Evolutionary conservation across 495 filamentous ascomycete genomes (phyloP).

Genomic region (Daldinia childiae): DNA sequence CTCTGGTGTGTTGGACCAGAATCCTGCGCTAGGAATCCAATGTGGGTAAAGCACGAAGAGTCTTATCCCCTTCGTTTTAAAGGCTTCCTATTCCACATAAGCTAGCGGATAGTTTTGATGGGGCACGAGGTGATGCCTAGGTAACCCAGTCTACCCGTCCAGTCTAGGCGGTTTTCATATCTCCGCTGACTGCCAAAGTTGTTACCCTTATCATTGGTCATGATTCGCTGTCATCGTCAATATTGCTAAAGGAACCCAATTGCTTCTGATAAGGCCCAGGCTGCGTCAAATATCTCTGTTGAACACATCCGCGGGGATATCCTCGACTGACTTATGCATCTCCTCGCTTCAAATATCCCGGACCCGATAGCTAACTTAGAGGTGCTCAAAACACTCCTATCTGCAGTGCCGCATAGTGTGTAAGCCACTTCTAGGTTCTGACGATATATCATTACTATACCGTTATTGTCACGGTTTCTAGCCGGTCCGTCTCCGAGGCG

Average conservation of each 20-base stretch:
- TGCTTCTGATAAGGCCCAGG: constrained; percentile 38
- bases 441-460: constrained; percentile 31
- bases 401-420: constrained; percentile 18
- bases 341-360: constrained; percentile 33
- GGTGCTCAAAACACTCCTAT: constrained; percentile 16
- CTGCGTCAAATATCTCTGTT: constrained; percentile 10
- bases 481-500: constrained; percentile 14
- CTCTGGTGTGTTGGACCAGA: constrained; percentile 1
- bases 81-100: constrained; percentile 20
- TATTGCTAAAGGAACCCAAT: constrained; percentile 31
- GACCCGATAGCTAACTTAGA: constrained; percentile 8
- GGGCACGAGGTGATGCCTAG: constrained; percentile 23
- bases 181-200: constrained; percentile 39
- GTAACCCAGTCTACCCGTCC: constrained; percentile 24
- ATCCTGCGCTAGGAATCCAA: constrained; percentile 6
- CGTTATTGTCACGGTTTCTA: constrained; percentile 32
- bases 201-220: constrained; percentile 41
- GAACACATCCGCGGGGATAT: constrained; percentile 42
- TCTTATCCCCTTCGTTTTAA: constrained; percentile 15
- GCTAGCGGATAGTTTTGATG: constrained; percentile 24
- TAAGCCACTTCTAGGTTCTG: constrained; percentile 9
- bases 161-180: constrained; percentile 45
- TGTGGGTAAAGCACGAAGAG: constrained; percentile 11
- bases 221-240: constrained; percentile 45
- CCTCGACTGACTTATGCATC: constrained; percentile 31